These are phyloP conservation scores for Eutypa lata DNA, from an alignment of 2,329 filamentous ascomycete species.

Conservation along the genomic window DNA sequence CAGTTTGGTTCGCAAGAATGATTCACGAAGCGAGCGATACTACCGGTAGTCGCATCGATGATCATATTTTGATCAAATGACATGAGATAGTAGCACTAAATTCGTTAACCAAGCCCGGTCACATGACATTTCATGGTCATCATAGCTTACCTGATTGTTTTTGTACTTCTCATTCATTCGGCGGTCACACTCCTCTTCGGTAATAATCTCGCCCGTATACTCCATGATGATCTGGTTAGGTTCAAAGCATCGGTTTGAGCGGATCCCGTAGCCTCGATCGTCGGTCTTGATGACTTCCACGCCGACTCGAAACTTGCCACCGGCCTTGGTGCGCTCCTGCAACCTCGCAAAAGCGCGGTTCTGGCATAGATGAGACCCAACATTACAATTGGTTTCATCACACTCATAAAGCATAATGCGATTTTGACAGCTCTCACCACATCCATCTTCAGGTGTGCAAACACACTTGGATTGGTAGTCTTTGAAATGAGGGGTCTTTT, in stretches of 20 bases:
- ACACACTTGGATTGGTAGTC: constrained; percentile 75
- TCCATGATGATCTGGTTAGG: constrained; percentile 96
- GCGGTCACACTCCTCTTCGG: constrained; percentile 85
- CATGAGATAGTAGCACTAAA: constrained; percentile 95
- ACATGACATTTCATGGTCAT: constrained; percentile 7
- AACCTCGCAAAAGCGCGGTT: constrained; percentile 88
- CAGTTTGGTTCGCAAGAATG: constrained; percentile 97
- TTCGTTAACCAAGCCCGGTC: constrained; percentile 11
- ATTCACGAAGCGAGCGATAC: constrained; percentile 96
- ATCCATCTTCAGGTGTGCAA: constrained; percentile 74
- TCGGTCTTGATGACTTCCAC: constrained; percentile 92
- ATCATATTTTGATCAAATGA: constrained; percentile 98
- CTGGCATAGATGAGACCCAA: constrained; percentile 69
- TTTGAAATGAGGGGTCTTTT: constrained; percentile 71
- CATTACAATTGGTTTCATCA: constrained; percentile 81
- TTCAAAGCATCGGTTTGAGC: constrained; percentile 82
- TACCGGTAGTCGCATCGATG: constrained; percentile 93
- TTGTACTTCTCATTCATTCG: constrained; percentile 94
- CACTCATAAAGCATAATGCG: constrained; percentile 97
- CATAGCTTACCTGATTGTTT: constrained; percentile 72
- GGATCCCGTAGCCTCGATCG: constrained; percentile 86
- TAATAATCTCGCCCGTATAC: constrained; percentile 97
- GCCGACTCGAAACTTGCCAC: constrained; percentile 85
- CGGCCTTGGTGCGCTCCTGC: constrained; percentile 68
- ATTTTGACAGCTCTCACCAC: constrained; percentile 88